phyloP scores from a whole-genome alignment of 2,329 filamentous ascomycete species.

The Septoria linicola region DNA sequence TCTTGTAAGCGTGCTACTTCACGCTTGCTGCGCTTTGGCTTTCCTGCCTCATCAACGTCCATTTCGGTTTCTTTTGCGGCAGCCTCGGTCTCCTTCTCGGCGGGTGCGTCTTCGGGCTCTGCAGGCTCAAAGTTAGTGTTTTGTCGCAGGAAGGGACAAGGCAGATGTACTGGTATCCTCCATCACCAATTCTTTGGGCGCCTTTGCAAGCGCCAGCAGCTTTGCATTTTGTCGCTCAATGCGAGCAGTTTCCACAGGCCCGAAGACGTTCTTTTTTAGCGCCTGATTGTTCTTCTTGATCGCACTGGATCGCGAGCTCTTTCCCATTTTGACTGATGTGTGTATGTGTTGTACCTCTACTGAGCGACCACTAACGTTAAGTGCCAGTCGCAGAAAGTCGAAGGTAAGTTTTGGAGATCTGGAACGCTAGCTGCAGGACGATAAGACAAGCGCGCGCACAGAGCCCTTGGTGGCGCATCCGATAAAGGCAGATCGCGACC shows the following conservation, averaged over 20 bases:
- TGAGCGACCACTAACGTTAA: too few relatives aligned
- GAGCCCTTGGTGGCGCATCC: not conserved
- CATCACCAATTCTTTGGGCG: slow-evolving; percentile 69
- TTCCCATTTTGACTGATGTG: slow-evolving; percentile 67
- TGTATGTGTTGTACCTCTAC: not conserved
- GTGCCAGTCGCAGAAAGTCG: too few relatives aligned
- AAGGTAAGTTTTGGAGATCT: not conserved
- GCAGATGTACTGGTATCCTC: slow-evolving; percentile 37
- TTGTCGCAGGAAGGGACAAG: not conserved
- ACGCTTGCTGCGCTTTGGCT: slow-evolving; percentile 25
- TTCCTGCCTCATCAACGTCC: slow-evolving; percentile 40
- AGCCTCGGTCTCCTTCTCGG: slow-evolving; percentile 6
- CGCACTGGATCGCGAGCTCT: slow-evolving; percentile 74
- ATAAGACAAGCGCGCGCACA: too few relatives aligned
- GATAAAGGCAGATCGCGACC: not conserved
- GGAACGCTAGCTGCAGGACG: too few relatives aligned
- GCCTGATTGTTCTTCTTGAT: slow-evolving; percentile 80
- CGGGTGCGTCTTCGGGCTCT: slow-evolving; percentile 1
- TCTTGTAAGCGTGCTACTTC: slow-evolving; percentile 26
- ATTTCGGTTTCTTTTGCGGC: slow-evolving; percentile 30
- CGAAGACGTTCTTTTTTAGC: slow-evolving; percentile 79
- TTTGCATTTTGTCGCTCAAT: slow-evolving; percentile 82
- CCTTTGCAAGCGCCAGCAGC: slow-evolving; percentile 73
- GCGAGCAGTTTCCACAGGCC: slow-evolving; percentile 74
- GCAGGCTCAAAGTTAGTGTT: not conserved